These are phyloP conservation scores for Didymella pinodella DNA, from an alignment of 2,329 filamentous ascomycete species.

Conservation along the genomic window DNA sequence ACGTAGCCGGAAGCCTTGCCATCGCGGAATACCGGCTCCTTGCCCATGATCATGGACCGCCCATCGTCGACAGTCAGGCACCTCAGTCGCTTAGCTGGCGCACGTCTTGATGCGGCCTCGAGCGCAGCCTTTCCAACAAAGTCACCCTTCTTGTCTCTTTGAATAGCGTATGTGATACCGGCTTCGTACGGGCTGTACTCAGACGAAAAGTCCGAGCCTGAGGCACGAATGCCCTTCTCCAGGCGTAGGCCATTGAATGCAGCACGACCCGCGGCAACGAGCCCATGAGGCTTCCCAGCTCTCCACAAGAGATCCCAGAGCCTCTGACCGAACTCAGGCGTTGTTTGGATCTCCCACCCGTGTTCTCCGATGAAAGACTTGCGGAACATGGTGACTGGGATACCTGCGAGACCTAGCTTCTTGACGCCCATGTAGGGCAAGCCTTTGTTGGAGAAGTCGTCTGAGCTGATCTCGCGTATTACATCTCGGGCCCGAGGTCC, in stretches of 20 bases:
- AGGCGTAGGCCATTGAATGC: conserved; percentile 67
- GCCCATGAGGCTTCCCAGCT: conserved; percentile 62
- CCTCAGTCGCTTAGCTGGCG: conserved; percentile 51
- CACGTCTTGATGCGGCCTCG: conserved; percentile 51
- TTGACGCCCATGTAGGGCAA: conserved; percentile 63
- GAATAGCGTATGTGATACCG: conserved; percentile 62
- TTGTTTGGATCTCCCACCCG: conserved; percentile 70
- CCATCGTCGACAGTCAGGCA: conserved; percentile 66
- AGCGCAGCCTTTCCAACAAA: conserved; percentile 64
- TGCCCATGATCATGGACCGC: conserved; percentile 65
- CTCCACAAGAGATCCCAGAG: conserved; percentile 67
- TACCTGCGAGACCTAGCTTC: conserved; percentile 59
- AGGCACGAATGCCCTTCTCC: conserved; percentile 67
- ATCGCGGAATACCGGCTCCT: conserved; percentile 66
- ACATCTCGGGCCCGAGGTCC: conserved; percentile 65
- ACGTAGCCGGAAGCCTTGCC: conserved; percentile 63
- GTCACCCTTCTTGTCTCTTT: conserved; percentile 54
- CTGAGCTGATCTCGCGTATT: conserved; percentile 55
- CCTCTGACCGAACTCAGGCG: conserved; percentile 64
- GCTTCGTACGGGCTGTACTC: conserved; percentile 69
- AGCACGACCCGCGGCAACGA: conserved; percentile 65
- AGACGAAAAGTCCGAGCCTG: conserved; percentile 66
- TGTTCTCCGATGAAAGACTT: conserved; percentile 68
- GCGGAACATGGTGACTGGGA: conserved; percentile 65
- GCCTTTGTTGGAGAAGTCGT: conserved; percentile 57